Percentiles rank a stretch among this genome's conserved stretches.
These are phyloP conservation scores for Fragaria iinumae DNA, from an alignment of 306 rosid genomes.

Conservation along the genomic window DNA sequence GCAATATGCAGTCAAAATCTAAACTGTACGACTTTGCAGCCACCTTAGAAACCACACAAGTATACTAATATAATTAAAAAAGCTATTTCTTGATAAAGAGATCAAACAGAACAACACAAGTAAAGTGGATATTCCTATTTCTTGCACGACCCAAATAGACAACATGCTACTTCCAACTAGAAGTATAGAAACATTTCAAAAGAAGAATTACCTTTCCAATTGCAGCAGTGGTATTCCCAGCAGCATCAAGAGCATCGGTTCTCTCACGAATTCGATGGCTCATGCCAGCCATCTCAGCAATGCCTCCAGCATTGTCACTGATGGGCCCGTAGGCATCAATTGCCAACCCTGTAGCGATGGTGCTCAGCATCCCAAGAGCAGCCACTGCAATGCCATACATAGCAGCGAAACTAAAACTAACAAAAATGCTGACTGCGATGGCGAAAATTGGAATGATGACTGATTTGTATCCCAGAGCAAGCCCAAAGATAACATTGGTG, in stretches of 20 bases:
- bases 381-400: slow-evolving; percentile 80
- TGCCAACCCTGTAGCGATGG: slow-evolving; percentile 77
- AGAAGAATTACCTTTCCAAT: slow-evolving; percentile 64
- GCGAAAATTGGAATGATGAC: slow-evolving; percentile 73
- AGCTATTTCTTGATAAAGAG: not conserved
- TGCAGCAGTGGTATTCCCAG: slow-evolving; percentile 87
- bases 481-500: slow-evolving; percentile 82
- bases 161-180: not conserved
- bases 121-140: not conserved
- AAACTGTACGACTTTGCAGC: not conserved
- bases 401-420: slow-evolving; percentile 73
- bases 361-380: slow-evolving; percentile 80
- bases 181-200: slow-evolving; percentile 2
- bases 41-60: not conserved
- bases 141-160: not conserved
- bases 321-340: slow-evolving; percentile 84
- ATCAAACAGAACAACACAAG: not conserved
- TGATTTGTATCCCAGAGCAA: slow-evolving; percentile 76
- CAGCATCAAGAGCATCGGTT: slow-evolving; percentile 86
- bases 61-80: not conserved
- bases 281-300: slow-evolving; percentile 89
- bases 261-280: slow-evolving; percentile 87
- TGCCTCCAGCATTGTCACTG: slow-evolving; percentile 86
- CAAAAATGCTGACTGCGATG: slow-evolving; percentile 73
- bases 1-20: not conserved